Base-by-base conservation (phyloP, 495 filamentous ascomycete species). In the Aspergillus homomorphus region DNA sequence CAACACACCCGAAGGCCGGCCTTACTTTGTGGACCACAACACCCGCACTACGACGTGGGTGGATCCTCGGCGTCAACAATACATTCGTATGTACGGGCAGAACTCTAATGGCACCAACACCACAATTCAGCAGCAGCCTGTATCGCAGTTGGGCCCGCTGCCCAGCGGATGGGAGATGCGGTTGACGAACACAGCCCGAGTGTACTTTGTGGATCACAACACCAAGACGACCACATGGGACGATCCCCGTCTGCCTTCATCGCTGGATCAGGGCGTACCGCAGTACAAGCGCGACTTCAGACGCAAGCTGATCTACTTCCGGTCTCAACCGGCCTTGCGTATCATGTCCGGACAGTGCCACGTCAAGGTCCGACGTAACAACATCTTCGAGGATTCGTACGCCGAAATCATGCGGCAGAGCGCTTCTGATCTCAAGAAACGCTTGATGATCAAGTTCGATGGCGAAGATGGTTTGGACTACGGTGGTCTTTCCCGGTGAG, bases 171-270 rank as follows among this genome's bases (percentile, higher is more conserved):
- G 94, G 94, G 94, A 98, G 79, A 98, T 98, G 94, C 89, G 94
- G 57, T 84, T 98, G 22, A 98, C 94, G 50, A 98, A 98, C 69
- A 98, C 94, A 7, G 94, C 94, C 14, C 84, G 94, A 46, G 94
- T 98, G 21, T 98, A 98, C 73, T 98, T 98, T 69, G 94, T 98
- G 33, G 94, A 98, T 67, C 94, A 98, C 78, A 98, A 98, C 70
- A 98, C 94, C 58, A 98, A 98, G 80, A 98, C 94, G 0, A 98
- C 94, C 14, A 98, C 94, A n/a, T 98, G 94, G 94, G 94, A 98
- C 66, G 94, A 98, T 66, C 94, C 94, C 20, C 86, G 94, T 57
- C 77, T 98, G 60, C 94, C 94, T 48, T 97, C 93, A 9, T 98
- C 95, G 2, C 78, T 98, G 58, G 94, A 98, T 68, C 94, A 98